phyloP scores from a whole-genome alignment of 192 early-diverging fungal genomes.

The Linnemannia hyalina region DNA sequence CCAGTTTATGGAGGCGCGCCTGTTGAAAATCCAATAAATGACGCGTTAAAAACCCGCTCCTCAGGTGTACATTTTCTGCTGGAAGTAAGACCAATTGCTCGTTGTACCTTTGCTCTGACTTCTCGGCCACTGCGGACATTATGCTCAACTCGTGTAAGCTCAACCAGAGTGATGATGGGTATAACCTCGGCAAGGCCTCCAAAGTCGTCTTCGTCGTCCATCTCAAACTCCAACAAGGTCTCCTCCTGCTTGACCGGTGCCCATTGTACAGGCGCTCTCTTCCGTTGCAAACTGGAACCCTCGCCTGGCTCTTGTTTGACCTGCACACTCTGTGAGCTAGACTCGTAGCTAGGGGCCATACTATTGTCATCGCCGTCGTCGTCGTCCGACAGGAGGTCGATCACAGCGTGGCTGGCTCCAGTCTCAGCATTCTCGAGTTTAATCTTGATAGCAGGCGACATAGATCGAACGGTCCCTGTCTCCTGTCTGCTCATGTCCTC shows the following conservation, averaged over 20 bases:
- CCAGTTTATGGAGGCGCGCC: conserved; percentile 38
- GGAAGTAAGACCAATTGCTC: background rate
- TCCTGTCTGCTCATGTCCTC: background rate
- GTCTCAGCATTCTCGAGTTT: conserved; percentile 9
- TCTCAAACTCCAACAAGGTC: conserved; percentile 46
- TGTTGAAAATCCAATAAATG: background rate
- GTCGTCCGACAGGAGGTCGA: conserved; percentile 36
- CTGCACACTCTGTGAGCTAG: background rate
- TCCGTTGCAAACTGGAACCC: background rate
- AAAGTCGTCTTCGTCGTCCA: conserved; percentile 47
- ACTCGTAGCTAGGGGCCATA: background rate
- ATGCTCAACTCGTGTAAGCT: conserved; percentile 15
- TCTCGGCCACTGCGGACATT: conserved; percentile 2
- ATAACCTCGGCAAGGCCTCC: conserved; percentile 12
- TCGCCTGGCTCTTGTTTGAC: background rate
- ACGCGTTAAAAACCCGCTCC: background rate
- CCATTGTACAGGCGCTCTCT: background rate
- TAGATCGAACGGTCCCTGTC: background rate
- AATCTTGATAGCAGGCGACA: background rate
- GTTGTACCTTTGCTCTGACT: conserved; percentile 32
- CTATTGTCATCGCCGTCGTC: background rate
- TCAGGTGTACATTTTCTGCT: background rate
- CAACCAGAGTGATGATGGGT: conserved; percentile 14
- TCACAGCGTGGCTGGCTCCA: conserved; percentile 16
- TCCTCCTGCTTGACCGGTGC: conserved; percentile 32